phyloP scores from a whole-genome alignment of 805 yeast genomes.

The Zygotorulaspora florentina region DNA sequence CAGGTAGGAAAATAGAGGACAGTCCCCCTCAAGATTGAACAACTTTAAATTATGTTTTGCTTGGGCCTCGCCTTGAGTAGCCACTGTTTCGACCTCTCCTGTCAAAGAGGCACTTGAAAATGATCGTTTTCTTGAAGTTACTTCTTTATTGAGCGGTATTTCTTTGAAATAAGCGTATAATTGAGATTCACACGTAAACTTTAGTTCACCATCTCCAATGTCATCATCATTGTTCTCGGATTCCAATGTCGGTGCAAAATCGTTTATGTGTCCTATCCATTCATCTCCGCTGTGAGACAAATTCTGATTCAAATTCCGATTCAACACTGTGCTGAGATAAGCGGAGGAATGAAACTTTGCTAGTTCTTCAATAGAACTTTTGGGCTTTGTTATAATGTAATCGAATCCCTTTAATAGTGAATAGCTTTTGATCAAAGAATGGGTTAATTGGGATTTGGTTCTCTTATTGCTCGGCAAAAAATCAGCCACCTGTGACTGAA shows the following conservation, averaged over 20 bases:
- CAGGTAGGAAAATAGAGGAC: conserved; percentile 56
- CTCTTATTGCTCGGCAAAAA: conserved; percentile 32
- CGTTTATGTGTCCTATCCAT: conserved; percentile 16
- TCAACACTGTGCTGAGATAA: conserved; percentile 42
- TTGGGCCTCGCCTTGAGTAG: conserved; percentile 2
- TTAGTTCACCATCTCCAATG: background rate
- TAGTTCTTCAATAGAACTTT: conserved; percentile 37
- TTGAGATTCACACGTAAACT: conserved; percentile 13
- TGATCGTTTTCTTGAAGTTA: conserved; percentile 6
- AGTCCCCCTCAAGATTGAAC: conserved; percentile 57
- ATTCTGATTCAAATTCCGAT: conserved; percentile 16
- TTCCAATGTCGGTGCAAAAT: conserved; percentile 14
- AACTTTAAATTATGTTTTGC: conserved; percentile 18
- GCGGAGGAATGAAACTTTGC: conserved; percentile 45
- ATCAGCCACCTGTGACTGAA: conserved; percentile 32
- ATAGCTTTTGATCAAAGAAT: conserved; percentile 24
- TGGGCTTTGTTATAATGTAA: conserved; percentile 16
- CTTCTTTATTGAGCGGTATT: background rate
- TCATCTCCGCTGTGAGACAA: conserved; percentile 19
- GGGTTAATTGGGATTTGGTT: conserved; percentile 24
- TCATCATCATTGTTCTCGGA: conserved; percentile 7
- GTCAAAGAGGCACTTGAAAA: conserved; percentile 7
- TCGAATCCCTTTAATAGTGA: conserved; percentile 25
- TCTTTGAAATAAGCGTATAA: conserved; percentile 15
- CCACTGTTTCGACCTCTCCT: conserved; percentile 5